Conservation (phyloP, 2,329 filamentous ascomycete genomes). For the Rhynchosporium agropyri region DNA sequence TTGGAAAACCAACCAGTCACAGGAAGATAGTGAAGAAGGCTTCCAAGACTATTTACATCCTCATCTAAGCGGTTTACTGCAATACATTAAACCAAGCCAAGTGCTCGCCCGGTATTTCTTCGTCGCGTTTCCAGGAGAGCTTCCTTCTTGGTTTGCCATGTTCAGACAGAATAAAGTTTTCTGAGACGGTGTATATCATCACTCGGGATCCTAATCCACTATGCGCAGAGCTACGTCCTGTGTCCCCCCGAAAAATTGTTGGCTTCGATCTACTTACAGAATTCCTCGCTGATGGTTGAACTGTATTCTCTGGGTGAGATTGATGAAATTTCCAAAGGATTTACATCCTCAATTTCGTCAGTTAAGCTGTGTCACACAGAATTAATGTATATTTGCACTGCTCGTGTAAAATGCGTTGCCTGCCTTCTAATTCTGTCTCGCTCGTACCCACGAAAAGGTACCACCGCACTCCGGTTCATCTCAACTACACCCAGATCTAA, state of each 20-base stretch:
- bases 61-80: slow-evolving; percentile 1
- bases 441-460: not conserved
- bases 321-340: not conserved
- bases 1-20: not conserved
- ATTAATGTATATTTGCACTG: not conserved
- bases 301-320: no score
- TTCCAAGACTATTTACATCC: slow-evolving; percentile 11
- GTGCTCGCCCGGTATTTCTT: not conserved
- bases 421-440: not conserved
- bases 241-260: no score
- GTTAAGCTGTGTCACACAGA: not conserved
- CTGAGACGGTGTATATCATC: no score
- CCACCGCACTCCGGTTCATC: not conserved
- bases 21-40: not conserved
- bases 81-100: not conserved
- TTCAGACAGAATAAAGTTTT: not conserved
- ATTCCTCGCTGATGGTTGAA: no score
- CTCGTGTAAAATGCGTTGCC: not conserved
- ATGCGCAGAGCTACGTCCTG: no score
- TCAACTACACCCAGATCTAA: not conserved
- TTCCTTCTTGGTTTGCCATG: not conserved
- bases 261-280: no score
- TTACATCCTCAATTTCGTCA: slow-evolving; percentile 1
- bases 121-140: not conserved
- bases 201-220: no score